Base-by-base conservation (phyloP, 805 yeast genomes). In the Metschnikowia henanensis region DNA sequence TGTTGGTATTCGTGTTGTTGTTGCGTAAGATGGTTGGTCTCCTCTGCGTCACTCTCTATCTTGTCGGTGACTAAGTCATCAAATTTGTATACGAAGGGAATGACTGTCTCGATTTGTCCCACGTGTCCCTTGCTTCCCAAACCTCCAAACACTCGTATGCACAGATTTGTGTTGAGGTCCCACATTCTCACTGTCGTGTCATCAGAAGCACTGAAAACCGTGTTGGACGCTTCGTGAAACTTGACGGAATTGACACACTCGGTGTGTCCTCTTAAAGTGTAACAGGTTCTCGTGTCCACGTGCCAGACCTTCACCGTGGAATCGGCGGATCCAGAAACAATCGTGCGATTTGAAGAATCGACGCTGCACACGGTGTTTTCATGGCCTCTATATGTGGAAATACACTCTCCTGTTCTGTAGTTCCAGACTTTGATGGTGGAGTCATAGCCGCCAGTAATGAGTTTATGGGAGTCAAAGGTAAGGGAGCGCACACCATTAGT, bases 381-480 rank as follows among this genome's bases (percentile, higher is more conserved):
- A 66, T 94, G 98, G 3, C 98, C 98, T 31, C 92, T 74, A 65
- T 94, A 90, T 0, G 98, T 91, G 6, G 96, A 86, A 18, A 94
- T 82, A 59, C 97, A 92, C 62, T 87, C 86, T 29, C 99, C 99
- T 0, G 96, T 89, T 51, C 85, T 84, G 65, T 89, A 89, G 67
- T 92, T 90, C 99, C 99, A 94, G 30, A 94, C 95, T 55, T 91
- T 84, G 49, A 94, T 89, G 0, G 96, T 89, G 36, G 84, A 78
- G 66, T 94, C 99, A 60, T 89, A 73, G 1, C 96, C 91, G 10
- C 96, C 97, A 1, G 97, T 87, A 34, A 94, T 88, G 33, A 94
- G 75, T 65, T 94, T 94, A 55, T 84, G 87, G 38, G 82, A 84
- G 65, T 94, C 98, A 62, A 92, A 92, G 39, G 79, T 87, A 32